Evolutionary conservation across 2,329 filamentous ascomycete genomes (phyloP).

Genomic region (Venturiaceae sp.): DNA sequence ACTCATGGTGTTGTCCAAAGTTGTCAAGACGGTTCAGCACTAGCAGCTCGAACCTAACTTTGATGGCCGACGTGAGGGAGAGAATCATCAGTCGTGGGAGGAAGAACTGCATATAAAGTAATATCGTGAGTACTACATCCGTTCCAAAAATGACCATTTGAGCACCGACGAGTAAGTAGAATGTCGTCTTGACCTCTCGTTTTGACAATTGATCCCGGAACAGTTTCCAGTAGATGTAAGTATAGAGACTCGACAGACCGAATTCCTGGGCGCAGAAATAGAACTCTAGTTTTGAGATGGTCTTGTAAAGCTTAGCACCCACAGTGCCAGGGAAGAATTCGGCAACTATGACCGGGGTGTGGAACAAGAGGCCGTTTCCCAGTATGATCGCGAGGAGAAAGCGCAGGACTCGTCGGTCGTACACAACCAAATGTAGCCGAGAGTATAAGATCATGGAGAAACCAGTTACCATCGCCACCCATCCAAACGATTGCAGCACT

Average conservation of each 20-base stretch:
- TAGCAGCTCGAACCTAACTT: constrained; percentile 2
- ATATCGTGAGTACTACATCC: background rate
- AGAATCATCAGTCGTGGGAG: constrained; percentile 1
- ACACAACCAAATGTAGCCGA: constrained; percentile 49
- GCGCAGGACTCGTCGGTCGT: constrained; percentile 37
- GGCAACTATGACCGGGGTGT: constrained; percentile 4
- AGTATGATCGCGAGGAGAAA: constrained; percentile 49
- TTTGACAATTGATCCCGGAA: background rate
- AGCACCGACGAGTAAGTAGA: background rate
- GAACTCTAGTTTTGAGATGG: background rate
- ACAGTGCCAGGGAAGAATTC: background rate
- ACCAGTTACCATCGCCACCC: constrained; percentile 52
- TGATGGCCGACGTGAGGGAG: background rate
- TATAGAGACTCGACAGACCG: background rate
- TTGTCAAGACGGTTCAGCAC: constrained; percentile 2
- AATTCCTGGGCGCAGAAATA: background rate
- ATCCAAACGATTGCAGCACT: constrained; percentile 32
- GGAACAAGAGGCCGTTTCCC: constrained; percentile 35
- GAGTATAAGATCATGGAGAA: constrained; percentile 54
- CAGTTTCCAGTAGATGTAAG: background rate
- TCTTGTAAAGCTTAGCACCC: background rate
- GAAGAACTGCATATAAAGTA: background rate
- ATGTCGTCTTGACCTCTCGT: background rate
- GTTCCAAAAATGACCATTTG: background rate
- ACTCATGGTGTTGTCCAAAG: background rate